Base-by-base conservation (phyloP, 768 basidiomycete genomes). In the Mycena metata region DNA sequence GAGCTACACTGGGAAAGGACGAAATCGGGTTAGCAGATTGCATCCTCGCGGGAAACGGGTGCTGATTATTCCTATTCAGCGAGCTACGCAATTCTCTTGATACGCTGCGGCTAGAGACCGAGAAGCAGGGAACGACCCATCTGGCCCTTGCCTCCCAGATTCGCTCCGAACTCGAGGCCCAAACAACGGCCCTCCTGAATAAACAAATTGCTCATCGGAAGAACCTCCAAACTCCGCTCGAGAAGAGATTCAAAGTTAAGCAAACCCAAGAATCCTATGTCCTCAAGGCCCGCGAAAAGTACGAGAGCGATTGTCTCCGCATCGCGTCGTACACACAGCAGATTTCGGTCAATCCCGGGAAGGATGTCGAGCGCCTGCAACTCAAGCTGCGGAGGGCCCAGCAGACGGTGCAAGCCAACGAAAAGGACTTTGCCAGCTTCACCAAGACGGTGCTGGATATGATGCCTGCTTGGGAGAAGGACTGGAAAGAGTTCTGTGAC, bases 301-400 rank as follows among this genome's bases (percentile, higher is more conserved):
- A 98, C 80, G 95, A 98, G 79, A 84, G 87, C 62, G 97, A 99
- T 73, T 97, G 96, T 77, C 83, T 96, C 21, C 89, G 92, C 55
- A 96, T 98, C 83, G 98, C 98, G 75, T 92, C 94, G 1, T 96
- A 93, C 75, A 96, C 96, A 5, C 96, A 96, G 6, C 96, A 98
- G 78, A 88, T 92, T 36, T 90, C 93, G 3, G 87, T 99, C 13
- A 90, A 94, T 26, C 98, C 98, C 76, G 98, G 97, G 21, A 92
- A 90, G 76, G 97, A 99, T 66, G 84, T 96, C 26, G 98, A 99
- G 73, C 96, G 94, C 82, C 88, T 98, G 41, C 88, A 91, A 36
- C 75, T 89, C 60, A 98, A 96, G 80, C 84, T 99, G 24, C 94
- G 96, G 75, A 88, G 92, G 41, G 94, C 94, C 16, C 90, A 95